Percentiles rank a stretch among this genome's conserved stretches.
Conservation (phyloP, 1,139 yeast species). For the Pichia sp. region DNA sequence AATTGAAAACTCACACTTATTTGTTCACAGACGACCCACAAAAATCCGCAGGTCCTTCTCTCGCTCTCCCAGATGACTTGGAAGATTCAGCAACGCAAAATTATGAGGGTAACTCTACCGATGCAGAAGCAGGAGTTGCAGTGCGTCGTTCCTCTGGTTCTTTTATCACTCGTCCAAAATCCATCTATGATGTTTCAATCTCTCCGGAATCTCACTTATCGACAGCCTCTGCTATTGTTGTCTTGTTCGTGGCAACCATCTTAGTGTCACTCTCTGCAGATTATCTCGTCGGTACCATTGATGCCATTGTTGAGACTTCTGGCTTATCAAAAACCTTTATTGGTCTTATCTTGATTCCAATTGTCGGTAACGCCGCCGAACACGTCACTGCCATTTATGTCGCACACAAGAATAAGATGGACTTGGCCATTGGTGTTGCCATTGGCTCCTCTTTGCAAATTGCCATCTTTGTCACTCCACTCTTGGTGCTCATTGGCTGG, state of each 20-base stretch:
- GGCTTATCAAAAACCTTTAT: constrained; percentile 93
- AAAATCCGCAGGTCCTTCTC: too few species aligned
- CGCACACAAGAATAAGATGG: constrained; percentile 96
- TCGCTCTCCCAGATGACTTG: too few species aligned
- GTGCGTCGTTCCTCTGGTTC: constrained; percentile 15
- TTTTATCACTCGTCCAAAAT: constrained; percentile 23
- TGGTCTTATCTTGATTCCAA: constrained; percentile 88
- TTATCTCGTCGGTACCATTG: constrained; percentile 86
- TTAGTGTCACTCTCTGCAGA: constrained; percentile 90
- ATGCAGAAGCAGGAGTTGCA: neutral
- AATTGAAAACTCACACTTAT: constrained; percentile 74
- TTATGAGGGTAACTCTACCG: too few species aligned
- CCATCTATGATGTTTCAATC: constrained; percentile 19
- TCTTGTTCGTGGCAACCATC: constrained; percentile 61
- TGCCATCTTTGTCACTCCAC: constrained; percentile 90
- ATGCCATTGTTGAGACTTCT: constrained; percentile 72
- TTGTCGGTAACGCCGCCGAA: constrained; percentile 98
- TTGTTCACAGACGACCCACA: constrained; percentile 45
- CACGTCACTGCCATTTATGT: constrained; percentile 95
- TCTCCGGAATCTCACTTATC: constrained; percentile 31
- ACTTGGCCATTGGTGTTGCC: constrained; percentile 93
- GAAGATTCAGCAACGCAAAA: neutral
- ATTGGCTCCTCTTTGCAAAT: constrained; percentile 96
- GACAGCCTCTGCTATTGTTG: constrained; percentile 35
- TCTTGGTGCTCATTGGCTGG: constrained; percentile 94